Base-by-base conservation (phyloP, 2,329 filamentous ascomycete species). In the Hypoxylon sp. region DNA sequence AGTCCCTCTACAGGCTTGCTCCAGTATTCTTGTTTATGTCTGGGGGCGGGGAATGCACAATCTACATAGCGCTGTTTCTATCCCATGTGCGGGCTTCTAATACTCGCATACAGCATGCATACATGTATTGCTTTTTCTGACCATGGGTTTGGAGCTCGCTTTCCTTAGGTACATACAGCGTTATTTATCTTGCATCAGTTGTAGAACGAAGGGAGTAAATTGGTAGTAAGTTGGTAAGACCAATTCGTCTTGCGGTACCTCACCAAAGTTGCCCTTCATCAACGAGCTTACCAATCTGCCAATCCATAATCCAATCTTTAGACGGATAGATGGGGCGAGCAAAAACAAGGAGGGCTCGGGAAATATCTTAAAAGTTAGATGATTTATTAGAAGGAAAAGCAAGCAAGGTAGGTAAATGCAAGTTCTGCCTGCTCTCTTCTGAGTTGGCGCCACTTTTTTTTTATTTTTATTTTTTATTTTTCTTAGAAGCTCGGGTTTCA, bases 391-490 rank as follows among this genome's bases (percentile, higher is more conserved):
- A 31, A 31, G 37, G n/a, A 26, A 42, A 61, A 29, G 57, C 51
- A 58, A 57, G 39, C 47, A 33, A 50, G 42, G 22, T 29, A 48
- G 19, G 35, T 26, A 53, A 63, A 46, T 47, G 35, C 33, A 55
- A 47, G 48, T 47, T 47, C 26, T 31, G 29, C 33, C 39, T 35
- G 42, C 44, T 48, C 48, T 19, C 58, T 63, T 63, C 53, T 29
- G 13, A 66, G 37, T 51, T 13, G 55, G 64, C 59, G 72, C 70
- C 70, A 65, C 73, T 73, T 71, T 22, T 22, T 22, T 22, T 22
- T 73, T 72, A 67, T 61, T 69, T 72, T 65, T 54, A 70, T 68
- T 61, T 69, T 72, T 65, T 54, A 70, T 61, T 69, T 64, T 53
- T 60, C 52, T 56, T 17, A 22, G 8, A 10, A 47, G 51, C 68